Evolutionary conservation across 192 early-diverging fungal genomes (phyloP).

Genomic region (Podila clonocystis): DNA sequence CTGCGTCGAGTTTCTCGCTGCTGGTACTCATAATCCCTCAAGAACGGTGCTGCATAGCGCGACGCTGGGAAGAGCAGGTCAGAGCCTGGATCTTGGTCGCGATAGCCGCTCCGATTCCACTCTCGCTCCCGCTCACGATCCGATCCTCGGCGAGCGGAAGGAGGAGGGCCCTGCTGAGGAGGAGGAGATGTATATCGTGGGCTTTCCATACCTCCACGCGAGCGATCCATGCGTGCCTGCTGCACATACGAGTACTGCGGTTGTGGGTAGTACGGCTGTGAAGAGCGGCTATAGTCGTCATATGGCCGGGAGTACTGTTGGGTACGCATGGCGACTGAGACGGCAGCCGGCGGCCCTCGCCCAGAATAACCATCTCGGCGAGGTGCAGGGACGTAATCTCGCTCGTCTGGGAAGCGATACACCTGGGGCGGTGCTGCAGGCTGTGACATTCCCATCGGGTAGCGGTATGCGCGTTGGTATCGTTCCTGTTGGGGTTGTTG

Average conservation of each 20-base stretch:
- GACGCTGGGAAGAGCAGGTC: slow-evolving; percentile 37
- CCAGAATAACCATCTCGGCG: not conserved
- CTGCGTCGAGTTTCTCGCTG: slow-evolving; percentile 28
- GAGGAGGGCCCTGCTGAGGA: not conserved
- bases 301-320: not conserved
- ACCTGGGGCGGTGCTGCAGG: slow-evolving; percentile 14
- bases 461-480: slow-evolving; percentile 22
- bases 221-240: not conserved
- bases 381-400: slow-evolving; percentile 7
- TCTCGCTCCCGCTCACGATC: not conserved
- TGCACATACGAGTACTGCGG: slow-evolving; percentile 1
- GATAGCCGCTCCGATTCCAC: not conserved
- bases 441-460: slow-evolving; percentile 24
- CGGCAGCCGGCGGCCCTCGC: not conserved
- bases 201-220: not conserved
- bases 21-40: slow-evolving; percentile 43
- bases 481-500: not conserved
- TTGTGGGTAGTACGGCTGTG: not conserved
- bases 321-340: not conserved
- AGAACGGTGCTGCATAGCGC: slow-evolving; percentile 43
- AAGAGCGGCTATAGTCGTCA: not conserved
- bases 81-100: slow-evolving; percentile 5
- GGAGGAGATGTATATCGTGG: not conserved
- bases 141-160: not conserved
- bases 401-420: slow-evolving; percentile 40